A percentile compares a stretch with the other conserved stretches of the same genome.
phyloP scores from a whole-genome alignment of 2,329 filamentous ascomycete species.

The Diaporthe citri region DNA sequence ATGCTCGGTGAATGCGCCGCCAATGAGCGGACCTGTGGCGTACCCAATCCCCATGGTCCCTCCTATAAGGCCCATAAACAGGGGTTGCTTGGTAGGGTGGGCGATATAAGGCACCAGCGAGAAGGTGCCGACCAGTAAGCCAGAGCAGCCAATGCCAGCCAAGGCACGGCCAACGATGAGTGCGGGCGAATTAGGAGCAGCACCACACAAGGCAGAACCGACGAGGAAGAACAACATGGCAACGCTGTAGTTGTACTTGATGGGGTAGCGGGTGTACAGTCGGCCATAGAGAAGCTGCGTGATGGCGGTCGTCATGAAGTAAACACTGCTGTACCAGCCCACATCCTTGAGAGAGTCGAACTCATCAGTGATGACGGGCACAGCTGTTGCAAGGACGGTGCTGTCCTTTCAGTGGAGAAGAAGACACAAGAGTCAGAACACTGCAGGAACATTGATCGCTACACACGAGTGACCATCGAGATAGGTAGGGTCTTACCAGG shows the following conservation, averaged over 20 bases:
- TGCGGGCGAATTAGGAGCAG: conserved; percentile 46
- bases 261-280: conserved; percentile 50
- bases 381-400: conserved; percentile 54
- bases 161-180: conserved; percentile 54
- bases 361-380: conserved; percentile 54
- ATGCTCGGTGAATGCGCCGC: conserved; percentile 52
- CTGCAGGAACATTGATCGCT: conserved; percentile 39
- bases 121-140: conserved; percentile 53
- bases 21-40: conserved; percentile 52
- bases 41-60: conserved; percentile 51
- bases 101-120: conserved; percentile 46
- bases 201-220: conserved; percentile 57
- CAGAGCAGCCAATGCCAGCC: conserved; percentile 53
- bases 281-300: conserved; percentile 40
- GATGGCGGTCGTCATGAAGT: conserved; percentile 39
- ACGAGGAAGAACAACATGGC: conserved; percentile 56
- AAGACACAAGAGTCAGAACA: neutral
- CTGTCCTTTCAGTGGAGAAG: neutral
- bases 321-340: conserved; percentile 57
- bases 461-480: no score
- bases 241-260: conserved; percentile 40
- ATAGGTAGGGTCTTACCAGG: no score
- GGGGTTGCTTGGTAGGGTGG: conserved; percentile 48
- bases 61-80: conserved; percentile 51
- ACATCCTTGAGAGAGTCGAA: conserved; percentile 54